Percentiles rank a stretch among this genome's conserved stretches.
These are phyloP conservation scores for Populus pruinosa DNA, from an alignment of 345 rosid species.

Conservation along the genomic window DNA sequence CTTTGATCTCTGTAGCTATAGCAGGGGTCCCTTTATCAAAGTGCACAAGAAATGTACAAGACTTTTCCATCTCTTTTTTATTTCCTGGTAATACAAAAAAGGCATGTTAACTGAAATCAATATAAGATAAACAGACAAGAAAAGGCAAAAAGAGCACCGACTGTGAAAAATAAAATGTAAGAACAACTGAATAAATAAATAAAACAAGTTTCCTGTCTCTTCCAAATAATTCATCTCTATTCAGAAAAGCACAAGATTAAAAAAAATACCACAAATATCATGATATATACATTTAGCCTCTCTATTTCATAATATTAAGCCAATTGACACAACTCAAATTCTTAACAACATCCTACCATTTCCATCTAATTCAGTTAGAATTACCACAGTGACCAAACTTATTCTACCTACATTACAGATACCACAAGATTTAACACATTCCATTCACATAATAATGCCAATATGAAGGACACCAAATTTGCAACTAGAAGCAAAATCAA, in stretches of 20 bases:
- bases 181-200: neutral
- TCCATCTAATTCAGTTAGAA: neutral
- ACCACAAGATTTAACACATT: neutral
- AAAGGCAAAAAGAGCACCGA: neutral
- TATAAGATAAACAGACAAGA: neutral
- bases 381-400: neutral
- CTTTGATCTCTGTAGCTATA: constrained; percentile 84
- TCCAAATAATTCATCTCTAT: neutral
- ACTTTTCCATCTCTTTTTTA: constrained; percentile 67
- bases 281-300: neutral
- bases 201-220: neutral
- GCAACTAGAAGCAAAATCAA: neutral
- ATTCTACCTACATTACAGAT: neutral
- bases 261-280: neutral
- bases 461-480: neutral
- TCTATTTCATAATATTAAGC: neutral
- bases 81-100: constrained; percentile 7
- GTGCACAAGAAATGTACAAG: constrained; percentile 71
- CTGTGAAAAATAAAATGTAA: neutral
- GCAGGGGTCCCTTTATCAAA: constrained; percentile 88
- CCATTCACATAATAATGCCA: neutral
- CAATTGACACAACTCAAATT: neutral
- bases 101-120: neutral
- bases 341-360: neutral
- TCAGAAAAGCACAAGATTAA: neutral